A percentile compares a stretch with the other conserved stretches of the same genome.
Evolutionary conservation across 2,329 filamentous ascomycete genomes (phyloP).

Genomic region (Fusarium sororula): DNA sequence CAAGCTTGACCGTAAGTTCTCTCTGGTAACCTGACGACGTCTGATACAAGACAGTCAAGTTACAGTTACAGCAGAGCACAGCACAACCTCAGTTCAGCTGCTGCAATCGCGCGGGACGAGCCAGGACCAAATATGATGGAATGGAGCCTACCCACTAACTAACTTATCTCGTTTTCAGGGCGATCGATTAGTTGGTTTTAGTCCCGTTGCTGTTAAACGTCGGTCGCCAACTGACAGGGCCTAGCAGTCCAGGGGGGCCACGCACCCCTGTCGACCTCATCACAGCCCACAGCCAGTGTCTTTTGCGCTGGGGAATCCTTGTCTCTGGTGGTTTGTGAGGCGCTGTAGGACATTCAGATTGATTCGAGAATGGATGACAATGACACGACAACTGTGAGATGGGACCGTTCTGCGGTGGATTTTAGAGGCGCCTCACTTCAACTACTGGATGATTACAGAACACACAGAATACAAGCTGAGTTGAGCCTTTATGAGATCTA

Average conservation of each 20-base stretch:
- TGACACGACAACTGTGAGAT: constrained; percentile 2
- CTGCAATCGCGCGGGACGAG: not conserved
- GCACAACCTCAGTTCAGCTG: not conserved
- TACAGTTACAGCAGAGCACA: not conserved
- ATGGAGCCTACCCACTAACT: not conserved
- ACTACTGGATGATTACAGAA: not conserved
- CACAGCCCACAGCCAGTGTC: constrained; percentile 10
- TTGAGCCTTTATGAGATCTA: not conserved
- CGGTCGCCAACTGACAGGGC: constrained; percentile 13
- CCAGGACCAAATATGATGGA: constrained; percentile 3
- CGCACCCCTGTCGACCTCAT: not conserved
- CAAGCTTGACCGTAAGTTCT: constrained; percentile 32
- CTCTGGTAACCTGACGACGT: not conserved
- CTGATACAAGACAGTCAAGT: not conserved
- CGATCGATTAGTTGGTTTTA: constrained; percentile 20
- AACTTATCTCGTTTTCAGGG: constrained; percentile 16
- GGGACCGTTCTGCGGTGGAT: not conserved
- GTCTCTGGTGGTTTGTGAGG: constrained; percentile 29
- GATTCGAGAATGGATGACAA: constrained; percentile 30
- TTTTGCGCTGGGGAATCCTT: constrained; percentile 43
- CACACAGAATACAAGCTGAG: not conserved
- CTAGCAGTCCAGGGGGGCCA: not conserved
- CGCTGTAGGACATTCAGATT: not conserved
- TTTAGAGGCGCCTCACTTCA: constrained; percentile 34
- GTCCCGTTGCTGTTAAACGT: not conserved